Conservation (phyloP, 768 basidiomycete species). For the Mycena leptocephala region DNA sequence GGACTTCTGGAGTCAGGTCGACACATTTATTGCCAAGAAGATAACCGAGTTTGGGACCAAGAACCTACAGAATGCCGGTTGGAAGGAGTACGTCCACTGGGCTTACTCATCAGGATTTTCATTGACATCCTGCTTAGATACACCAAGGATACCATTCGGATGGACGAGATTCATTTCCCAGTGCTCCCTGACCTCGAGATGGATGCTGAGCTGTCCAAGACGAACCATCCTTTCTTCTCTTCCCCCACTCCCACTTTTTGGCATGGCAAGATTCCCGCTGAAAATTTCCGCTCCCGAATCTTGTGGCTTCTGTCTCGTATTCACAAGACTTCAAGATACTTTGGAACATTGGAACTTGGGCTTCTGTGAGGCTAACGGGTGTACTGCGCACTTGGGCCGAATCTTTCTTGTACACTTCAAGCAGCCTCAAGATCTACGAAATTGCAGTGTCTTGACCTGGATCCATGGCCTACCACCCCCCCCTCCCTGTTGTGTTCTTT, state of each 20-base stretch:
- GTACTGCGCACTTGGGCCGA: too few relatives aligned
- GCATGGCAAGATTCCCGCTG: too few relatives aligned
- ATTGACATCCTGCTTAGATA: neutral
- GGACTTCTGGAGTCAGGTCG: conserved; percentile 12
- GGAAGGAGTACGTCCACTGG: conserved; percentile 12
- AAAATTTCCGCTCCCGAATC: neutral
- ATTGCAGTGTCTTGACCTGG: too few relatives aligned
- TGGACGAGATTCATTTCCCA: neutral
- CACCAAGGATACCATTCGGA: neutral
- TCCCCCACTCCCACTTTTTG: too few relatives aligned
- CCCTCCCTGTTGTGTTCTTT: too few relatives aligned
- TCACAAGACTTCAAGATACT: too few relatives aligned
- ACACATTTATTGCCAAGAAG: neutral
- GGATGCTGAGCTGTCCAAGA: neutral
- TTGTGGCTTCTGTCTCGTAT: neutral
- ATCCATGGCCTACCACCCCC: too few relatives aligned
- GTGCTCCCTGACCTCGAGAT: neutral
- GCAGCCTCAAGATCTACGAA: too few relatives aligned
- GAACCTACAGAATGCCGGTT: neutral
- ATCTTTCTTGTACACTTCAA: too few relatives aligned
- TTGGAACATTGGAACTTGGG: too few relatives aligned
- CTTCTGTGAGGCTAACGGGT: too few relatives aligned
- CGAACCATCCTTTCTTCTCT: neutral
- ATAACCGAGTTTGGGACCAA: neutral
- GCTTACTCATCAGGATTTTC: neutral